A percentile compares a stretch with the other conserved stretches of the same genome.
These are phyloP conservation scores for Dioscorea alata DNA, from an alignment of 106 monocot species.

Conservation along the genomic window DNA sequence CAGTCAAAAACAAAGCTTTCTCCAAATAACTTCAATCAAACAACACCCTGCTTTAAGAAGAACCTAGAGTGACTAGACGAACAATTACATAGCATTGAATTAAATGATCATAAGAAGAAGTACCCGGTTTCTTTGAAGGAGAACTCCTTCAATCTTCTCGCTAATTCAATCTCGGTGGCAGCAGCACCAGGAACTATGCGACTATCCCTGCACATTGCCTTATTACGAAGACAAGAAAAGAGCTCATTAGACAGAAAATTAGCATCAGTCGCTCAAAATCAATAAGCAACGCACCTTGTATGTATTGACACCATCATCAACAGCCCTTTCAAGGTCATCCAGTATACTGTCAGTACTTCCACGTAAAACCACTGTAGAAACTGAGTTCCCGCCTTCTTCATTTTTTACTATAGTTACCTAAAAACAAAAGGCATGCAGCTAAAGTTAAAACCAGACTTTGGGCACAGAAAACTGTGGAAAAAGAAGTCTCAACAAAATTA, in stretches of 20 bases:
- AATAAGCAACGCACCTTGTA: constrained; percentile 56
- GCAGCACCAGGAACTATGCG: constrained; percentile 93
- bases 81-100: too few relatives aligned
- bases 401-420: constrained; percentile 95
- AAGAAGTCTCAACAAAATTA: not conserved
- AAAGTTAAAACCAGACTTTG: not conserved
- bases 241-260: not conserved
- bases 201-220: constrained; percentile 98
- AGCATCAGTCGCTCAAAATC: not conserved
- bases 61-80: too few relatives aligned
- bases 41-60: too few relatives aligned
- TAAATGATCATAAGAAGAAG: not conserved
- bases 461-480: not conserved
- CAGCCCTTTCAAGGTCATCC: constrained; percentile 97
- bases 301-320: constrained; percentile 99
- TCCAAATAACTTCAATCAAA: too few relatives aligned
- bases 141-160: constrained; percentile 82
- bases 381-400: constrained; percentile 94
- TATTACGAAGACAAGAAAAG: constrained; percentile 1
- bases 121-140: constrained; percentile 98
- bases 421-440: not conserved
- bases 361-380: constrained; percentile 80
- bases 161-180: constrained; percentile 91
- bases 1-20: too few relatives aligned
- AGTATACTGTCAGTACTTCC: constrained; percentile 97